Evolutionary conservation across 768 basidiomycete species (phyloP), one percentile per base, ranked within the genome.

Genomic region (Dentipellis sp.): DNA sequence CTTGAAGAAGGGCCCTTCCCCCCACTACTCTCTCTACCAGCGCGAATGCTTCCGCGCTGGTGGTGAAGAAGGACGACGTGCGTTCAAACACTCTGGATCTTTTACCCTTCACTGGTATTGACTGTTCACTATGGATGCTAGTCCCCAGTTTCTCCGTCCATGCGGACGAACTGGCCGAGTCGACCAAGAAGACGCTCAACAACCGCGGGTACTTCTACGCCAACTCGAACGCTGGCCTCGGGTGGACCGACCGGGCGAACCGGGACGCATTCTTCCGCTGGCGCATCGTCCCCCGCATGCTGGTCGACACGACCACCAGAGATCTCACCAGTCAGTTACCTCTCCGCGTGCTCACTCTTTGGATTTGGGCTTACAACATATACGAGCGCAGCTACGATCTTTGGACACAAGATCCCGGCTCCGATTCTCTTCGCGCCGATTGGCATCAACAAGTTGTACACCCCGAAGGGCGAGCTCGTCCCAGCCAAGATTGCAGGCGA

Each of bases 341-440:
- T 17, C 3, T 16, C 7, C 5, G 7, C 42, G 4, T 19, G 10
- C 1, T 42, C 1, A n/a, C 3, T 19, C 14, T 1, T 1, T 16
- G 17, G n/a, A 12, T 52, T n/a, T 50, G 29, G 29, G 19, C 23
- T 17, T 10, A n/a, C 48, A 9, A 49, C 16, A 38, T n/a, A 6
- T 29, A 3, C 6, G 3, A 3, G 29, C 29, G 17, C 36, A 42
- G 40, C 50, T 46, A 52, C 16, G 34, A 65, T 76, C 51, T 81
- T 76, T 63, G 80, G 71, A 10, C 79, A 72, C 63, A 69, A 57
- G 36, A 75, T 80, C 51, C 74, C 75, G 7, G 78, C 76, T 0
- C 81, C 82, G 0, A 69, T 83, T 38, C 66, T 78, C 22, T 73
- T 83, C 56, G 81, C 79, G 0, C 80, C 81, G 0, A 74, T 84